phyloP scores from a whole-genome alignment of 176 grass and related monocot genomes.

The Eleusine coracana region DNA sequence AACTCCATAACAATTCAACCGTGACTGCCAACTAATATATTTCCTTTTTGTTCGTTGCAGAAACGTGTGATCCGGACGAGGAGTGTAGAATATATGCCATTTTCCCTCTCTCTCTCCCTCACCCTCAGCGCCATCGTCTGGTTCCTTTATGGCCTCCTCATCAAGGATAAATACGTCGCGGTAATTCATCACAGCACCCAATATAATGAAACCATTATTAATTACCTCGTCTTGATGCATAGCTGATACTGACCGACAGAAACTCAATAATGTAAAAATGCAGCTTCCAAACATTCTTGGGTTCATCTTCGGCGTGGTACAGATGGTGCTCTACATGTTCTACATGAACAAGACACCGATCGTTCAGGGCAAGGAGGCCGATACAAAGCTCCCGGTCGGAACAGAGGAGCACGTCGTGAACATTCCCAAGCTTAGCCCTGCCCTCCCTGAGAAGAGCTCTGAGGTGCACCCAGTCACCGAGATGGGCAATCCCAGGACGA shows the following conservation, averaged over 20 bases:
- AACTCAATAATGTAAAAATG: neutral
- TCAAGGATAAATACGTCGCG: slow-evolving; percentile 75
- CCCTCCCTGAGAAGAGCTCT: slow-evolving; percentile 17
- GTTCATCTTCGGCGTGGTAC: slow-evolving; percentile 63
- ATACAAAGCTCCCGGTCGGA: neutral
- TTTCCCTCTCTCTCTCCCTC: slow-evolving; percentile 80
- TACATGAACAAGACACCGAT: slow-evolving; percentile 55
- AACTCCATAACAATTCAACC: neutral
- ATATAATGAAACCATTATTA: no score
- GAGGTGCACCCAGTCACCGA: slow-evolving; percentile 10
- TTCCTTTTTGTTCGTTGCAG: slow-evolving; percentile 19
- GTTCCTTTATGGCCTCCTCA: slow-evolving; percentile 84
- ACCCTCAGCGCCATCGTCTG: slow-evolving; percentile 79
- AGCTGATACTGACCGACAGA: no score
- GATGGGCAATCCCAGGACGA: neutral
- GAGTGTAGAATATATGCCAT: slow-evolving; percentile 92
- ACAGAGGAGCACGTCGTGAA: slow-evolving; percentile 29
- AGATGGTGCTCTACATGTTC: slow-evolving; percentile 70
- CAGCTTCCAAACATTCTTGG: slow-evolving; percentile 85
- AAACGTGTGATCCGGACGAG: slow-evolving; percentile 67
- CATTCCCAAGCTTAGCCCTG: slow-evolving; percentile 30
- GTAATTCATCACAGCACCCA: slow-evolving; percentile 12
- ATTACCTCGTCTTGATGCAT: no score
- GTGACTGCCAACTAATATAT: neutral
- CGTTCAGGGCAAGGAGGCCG: neutral